These are phyloP conservation scores for Chaetomiaceae sp. DNA, from an alignment of 2,329 filamentous ascomycete species.

Conservation along the genomic window DNA sequence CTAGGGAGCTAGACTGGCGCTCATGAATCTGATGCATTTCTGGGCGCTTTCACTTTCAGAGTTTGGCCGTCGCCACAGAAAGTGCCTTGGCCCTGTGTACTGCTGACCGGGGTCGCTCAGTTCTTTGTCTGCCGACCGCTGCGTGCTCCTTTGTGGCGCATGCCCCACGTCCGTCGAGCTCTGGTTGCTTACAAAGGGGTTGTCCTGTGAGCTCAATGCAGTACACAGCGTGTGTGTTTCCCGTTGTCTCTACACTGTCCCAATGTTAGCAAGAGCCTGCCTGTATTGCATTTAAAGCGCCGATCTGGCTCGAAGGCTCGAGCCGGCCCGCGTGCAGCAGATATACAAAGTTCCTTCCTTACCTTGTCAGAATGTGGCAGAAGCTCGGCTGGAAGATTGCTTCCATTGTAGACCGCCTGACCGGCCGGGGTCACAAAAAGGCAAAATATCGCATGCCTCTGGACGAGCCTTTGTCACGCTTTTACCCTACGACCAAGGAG, in stretches of 20 bases:
- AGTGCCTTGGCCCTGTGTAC: too few species aligned
- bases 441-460: background rate
- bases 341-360: too few species aligned
- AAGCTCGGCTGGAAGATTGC: background rate
- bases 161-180: too few species aligned
- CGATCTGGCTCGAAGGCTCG: too few species aligned
- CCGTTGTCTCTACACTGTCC: too few species aligned
- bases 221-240: too few species aligned
- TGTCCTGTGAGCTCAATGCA: too few species aligned
- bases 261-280: too few species aligned
- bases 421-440: background rate
- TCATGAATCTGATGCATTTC: constrained; percentile 13
- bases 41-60: background rate
- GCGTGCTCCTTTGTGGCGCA: background rate
- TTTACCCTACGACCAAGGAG: background rate
- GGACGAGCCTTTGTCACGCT: background rate
- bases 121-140: background rate
- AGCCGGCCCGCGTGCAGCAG: too few species aligned
- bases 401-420: background rate
- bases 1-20: constrained; percentile 18
- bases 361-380: background rate
- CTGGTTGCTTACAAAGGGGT: background rate
- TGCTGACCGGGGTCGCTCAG: background rate
- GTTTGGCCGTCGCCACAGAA: too few species aligned
- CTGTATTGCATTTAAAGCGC: too few species aligned